Percentiles rank a stretch among this genome's conserved stretches.
Conservation (phyloP, 495 filamentous ascomycete species). For the Aspergillus cristatus region DNA sequence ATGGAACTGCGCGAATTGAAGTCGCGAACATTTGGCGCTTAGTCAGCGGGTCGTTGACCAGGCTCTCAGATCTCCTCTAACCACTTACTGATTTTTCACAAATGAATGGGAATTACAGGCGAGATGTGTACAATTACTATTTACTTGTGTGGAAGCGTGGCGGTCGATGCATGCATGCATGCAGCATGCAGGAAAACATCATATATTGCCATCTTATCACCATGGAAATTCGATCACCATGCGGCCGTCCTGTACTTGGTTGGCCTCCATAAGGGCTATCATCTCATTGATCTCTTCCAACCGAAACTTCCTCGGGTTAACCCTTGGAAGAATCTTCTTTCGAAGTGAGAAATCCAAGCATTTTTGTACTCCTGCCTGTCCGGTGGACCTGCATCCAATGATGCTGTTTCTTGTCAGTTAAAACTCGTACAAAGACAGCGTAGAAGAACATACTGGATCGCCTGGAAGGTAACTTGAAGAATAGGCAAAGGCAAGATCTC, state of each 20-base stretch:
- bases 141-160: no score
- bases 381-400: constrained; percentile 8
- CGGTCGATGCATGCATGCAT: no score
- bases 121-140: no score
- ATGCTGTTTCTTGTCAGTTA: constrained; percentile 8
- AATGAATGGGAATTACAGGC: no score
- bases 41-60: no score
- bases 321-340: constrained; percentile 8
- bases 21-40: no score
- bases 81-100: no score
- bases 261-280: constrained; percentile 10
- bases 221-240: background rate
- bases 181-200: no score
- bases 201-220: no score
- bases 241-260: background rate
- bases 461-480: background rate
- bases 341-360: constrained; percentile 12
- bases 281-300: constrained; percentile 18
- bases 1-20: no score
- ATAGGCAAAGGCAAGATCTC: constrained; percentile 1
- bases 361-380: background rate
- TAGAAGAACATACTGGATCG: constrained; percentile 4
- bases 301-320: constrained; percentile 10
- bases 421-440: background rate
- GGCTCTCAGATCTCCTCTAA: no score